A percentile compares a stretch with the other conserved stretches of the same genome.
phyloP scores from a whole-genome alignment of 1,284 basidiomycete genomes.

The Trametes versicolor region DNA sequence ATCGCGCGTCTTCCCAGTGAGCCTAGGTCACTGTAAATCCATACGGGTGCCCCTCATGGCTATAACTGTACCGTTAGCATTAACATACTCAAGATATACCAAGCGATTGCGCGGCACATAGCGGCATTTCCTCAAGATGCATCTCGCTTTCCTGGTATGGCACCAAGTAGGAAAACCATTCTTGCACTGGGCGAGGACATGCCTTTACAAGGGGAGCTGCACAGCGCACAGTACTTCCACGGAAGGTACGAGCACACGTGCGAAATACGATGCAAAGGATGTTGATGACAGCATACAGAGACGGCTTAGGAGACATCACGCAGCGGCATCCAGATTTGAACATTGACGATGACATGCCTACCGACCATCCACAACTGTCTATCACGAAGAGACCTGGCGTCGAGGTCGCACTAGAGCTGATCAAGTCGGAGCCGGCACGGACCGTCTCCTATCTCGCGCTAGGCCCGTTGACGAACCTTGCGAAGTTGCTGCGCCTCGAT shows the following conservation, averaged over 20 bases:
- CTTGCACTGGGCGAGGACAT: conserved; percentile 73
- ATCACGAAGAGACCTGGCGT: conserved; percentile 60
- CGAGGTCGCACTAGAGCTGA: conserved; percentile 75
- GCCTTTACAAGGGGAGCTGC: conserved; percentile 81
- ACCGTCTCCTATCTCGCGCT: conserved; percentile 87
- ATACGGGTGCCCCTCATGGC: not conserved
- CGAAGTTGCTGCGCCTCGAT: conserved; percentile 70
- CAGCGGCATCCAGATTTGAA: conserved; percentile 80
- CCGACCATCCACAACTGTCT: conserved; percentile 59
- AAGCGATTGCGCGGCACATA: conserved; percentile 75
- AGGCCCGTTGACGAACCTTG: conserved; percentile 91
- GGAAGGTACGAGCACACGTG: conserved; percentile 58
- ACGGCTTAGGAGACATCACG: conserved; percentile 83
- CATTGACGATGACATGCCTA: conserved; percentile 48
- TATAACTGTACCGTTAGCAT: conserved; percentile 49
- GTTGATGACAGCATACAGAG: conserved; percentile 51
- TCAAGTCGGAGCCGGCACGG: conserved; percentile 65
- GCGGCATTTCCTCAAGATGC: conserved; percentile 62
- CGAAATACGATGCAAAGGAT: not conserved
- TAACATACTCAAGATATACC: conserved; percentile 86
- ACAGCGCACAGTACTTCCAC: conserved; percentile 91
- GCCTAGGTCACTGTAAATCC: conserved; percentile 36
- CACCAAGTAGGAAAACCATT: conserved; percentile 60
- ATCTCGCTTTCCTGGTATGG: conserved; percentile 70
- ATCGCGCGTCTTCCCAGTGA: conserved; percentile 68